Conservation (phyloP, 768 basidiomycete species). For the Tulasnella sp. region DNA sequence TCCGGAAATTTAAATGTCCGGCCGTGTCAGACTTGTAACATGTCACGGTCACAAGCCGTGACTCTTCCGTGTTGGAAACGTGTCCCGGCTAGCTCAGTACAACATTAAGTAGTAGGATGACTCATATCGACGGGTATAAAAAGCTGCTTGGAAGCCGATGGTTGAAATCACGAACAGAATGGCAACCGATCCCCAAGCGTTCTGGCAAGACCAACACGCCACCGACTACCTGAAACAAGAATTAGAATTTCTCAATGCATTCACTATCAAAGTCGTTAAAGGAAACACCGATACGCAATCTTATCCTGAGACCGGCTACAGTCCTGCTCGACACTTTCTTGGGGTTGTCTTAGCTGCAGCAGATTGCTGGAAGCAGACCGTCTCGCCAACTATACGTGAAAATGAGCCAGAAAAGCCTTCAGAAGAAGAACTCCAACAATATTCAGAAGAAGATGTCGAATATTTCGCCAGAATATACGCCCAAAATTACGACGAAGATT, state of each 20-base stretch:
- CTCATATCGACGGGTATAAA: no score
- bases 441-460: neutral
- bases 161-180: neutral
- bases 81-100: no score
- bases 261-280: neutral
- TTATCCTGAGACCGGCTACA: neutral
- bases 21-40: no score
- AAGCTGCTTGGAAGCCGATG: neutral
- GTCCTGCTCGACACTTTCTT: neutral
- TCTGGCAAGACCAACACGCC: neutral
- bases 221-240: neutral
- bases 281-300: neutral
- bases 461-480: no score
- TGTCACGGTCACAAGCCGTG: no score
- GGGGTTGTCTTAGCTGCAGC: neutral
- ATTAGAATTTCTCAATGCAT: neutral
- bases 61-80: no score
- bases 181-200: neutral
- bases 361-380: neutral
- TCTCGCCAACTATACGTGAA: no score
- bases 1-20: no score
- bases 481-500: no score
- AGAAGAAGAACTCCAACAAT: neutral
- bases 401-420: no score
- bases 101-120: no score